A percentile compares a stretch with the other conserved stretches of the same genome.
Evolutionary conservation across 768 basidiomycete genomes (phyloP).

Genomic region (Rhizopogon vinicolor): DNA sequence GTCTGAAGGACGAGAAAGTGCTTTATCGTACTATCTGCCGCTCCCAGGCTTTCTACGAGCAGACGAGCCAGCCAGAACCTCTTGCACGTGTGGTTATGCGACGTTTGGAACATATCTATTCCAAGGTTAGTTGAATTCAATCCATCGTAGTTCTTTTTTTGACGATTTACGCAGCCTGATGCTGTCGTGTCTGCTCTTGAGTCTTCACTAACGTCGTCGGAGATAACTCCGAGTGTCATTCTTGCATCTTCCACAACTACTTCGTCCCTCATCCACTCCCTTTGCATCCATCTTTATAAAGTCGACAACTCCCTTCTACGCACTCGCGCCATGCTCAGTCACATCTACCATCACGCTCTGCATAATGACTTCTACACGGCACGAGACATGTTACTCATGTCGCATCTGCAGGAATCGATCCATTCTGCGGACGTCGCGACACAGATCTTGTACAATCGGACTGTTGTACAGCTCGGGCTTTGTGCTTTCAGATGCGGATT

Average conservation of each 20-base stretch:
- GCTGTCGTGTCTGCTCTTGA: conserved; percentile 90
- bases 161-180: conserved; percentile 63
- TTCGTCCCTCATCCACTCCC: conserved; percentile 76
- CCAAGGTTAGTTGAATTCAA: conserved; percentile 59
- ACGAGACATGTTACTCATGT: conserved; percentile 98
- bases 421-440: conserved; percentile 95
- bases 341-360: conserved; percentile 95
- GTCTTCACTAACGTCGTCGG: conserved; percentile 51
- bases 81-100: conserved; percentile 90
- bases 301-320: conserved; percentile 87
- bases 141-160: background rate
- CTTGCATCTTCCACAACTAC: conserved; percentile 53
- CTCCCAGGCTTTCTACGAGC: conserved; percentile 89
- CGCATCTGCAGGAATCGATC: conserved; percentile 95
- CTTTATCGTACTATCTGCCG: conserved; percentile 92
- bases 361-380: conserved; percentile 97
- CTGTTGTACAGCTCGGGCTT: conserved; percentile 93
- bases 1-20: conserved; percentile 92
- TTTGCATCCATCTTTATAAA: conserved; percentile 92
- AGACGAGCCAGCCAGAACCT: conserved; percentile 68
- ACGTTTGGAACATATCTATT: conserved; percentile 95
- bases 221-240: conserved; percentile 58
- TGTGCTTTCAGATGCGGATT: conserved; percentile 95
- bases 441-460: conserved; percentile 97
- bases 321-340: conserved; percentile 95